Base-by-base conservation (phyloP, 2,329 filamentous ascomycete genomes). In the Conoideocrella luteorostrata region DNA sequence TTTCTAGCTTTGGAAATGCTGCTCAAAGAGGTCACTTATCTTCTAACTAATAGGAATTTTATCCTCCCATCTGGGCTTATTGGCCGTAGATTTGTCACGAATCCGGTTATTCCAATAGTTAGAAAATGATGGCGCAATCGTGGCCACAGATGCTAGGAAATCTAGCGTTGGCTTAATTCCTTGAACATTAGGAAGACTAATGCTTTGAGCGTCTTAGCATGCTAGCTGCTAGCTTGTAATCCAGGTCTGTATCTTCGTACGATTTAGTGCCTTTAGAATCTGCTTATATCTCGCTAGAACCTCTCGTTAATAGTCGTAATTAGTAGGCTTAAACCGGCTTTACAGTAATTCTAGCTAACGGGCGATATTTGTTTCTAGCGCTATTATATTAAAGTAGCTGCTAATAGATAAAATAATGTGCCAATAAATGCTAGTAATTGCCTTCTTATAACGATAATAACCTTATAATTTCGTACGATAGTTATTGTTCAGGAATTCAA, bases 211-310 rank as follows among this genome's bases (percentile, higher is more conserved):
- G n/a, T n/a, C n/a, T 21, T 32, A 4, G 9, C n/a, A 22, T 4
- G 41, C 41, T 20, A 43, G 21, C 17, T 3, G 39, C 36, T 18
- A 47, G 24, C 28, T 24, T 21, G 22, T 24, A 32, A 34, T 30
- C 34, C n/a, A 40, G 21, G 15, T 23, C 13, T 29, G 15, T 7
- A 40, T 40, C 29, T 29, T 40, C 10, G 23, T 12, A 15, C 10
- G 4, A 20, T 40, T 40, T 40, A 30, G 40, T 3, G 26, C 44
- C 32, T 37, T 37, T 4, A 47, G 15, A n/a, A 47, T 24, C 10
- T n/a, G 11, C 12, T 47, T 3, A 23, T 39, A 43, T 4, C 15
- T 9, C 10, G 24, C 22, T 35, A 40, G 9, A 21, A 43, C 36
- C 15, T 22, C 9, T n/a, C 39, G 7, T 32, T 47, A 15, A 5